Base-by-base conservation (phyloP, 2,329 filamentous ascomycete species). In the Exophiala viscosa region DNA sequence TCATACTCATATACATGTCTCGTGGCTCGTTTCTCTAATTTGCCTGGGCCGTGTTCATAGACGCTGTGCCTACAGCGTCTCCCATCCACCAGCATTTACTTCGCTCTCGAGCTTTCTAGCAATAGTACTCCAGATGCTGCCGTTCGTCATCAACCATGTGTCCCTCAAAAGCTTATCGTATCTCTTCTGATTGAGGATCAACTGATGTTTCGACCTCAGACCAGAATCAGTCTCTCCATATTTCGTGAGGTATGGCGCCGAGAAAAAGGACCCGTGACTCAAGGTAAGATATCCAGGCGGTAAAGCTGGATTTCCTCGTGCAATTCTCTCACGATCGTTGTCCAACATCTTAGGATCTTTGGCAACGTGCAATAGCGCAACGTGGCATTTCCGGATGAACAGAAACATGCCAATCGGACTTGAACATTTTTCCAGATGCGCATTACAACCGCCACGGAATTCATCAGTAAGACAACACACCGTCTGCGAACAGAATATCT, bases 41-140 rank as follows among this genome's bases (percentile, higher is more conserved):
- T n/a, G n/a, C n/a, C n/a, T n/a, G n/a, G n/a, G n/a, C n/a, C n/a
- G n/a, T n/a, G n/a, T n/a, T n/a, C n/a, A n/a, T n/a, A n/a, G n/a
- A 7, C 13, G 6, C 18, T 13, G 23, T 20, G 23, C 18, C 40
- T 46, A 59, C 23, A 63, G 48, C 13, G 60, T 96, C 74, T 99
- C 93, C 93, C 93, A 99, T 0, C 93, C 93, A 0, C 93, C 93
- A 64, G 90, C 96, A 67, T 99, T 99, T 40, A 96, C 90, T 69
- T 99, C 93, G 11, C 89, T 87, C 75, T 99, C 93, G 60, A 99
- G 72, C 70, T 90, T 92, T 60, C 93, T 80, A 60, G 87, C 88
- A 67, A 99, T 96, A 42, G 90, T 84, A 61, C 88, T 95, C 33
- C 91, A 91, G 23, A 99, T 83, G 3, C 87, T 86, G 64, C 96